A percentile compares a stretch with the other conserved stretches of the same genome.
Evolutionary conservation across 129 eudicot species (phyloP).

Genomic region (Chrysanthemum lavandulifolium): DNA sequence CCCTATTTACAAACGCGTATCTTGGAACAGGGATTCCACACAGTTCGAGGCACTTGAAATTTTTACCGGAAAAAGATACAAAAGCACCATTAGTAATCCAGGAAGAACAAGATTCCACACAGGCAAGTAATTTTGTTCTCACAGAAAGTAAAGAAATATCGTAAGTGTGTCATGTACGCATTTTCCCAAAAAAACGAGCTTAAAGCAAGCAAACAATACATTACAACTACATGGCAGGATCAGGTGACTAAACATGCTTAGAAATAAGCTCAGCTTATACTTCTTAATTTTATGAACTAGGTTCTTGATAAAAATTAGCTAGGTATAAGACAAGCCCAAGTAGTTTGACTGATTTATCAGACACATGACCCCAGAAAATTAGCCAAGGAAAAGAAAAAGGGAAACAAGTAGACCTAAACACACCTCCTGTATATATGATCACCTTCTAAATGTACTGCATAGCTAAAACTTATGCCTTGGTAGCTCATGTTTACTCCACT

Average conservation of each 20-base stretch:
- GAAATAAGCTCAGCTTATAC: neutral
- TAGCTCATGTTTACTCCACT: neutral
- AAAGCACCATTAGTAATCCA: constrained; percentile 5
- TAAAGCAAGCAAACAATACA: no score
- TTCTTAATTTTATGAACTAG: neutral
- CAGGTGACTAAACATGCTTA: no score
- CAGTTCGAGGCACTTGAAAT: constrained; percentile 72
- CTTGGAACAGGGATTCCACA: constrained; percentile 95
- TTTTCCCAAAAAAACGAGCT: no score
- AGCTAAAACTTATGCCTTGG: neutral
- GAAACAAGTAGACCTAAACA: neutral
- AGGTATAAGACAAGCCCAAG: constrained; percentile 2
- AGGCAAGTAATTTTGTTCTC: neutral
- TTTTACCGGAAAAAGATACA: constrained; percentile 16
- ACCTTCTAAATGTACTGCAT: neutral
- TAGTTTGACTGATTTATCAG: neutral
- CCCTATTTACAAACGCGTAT: constrained; percentile 88
- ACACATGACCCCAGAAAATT: constrained; percentile 1
- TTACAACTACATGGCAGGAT: no score
- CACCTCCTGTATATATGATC: neutral
- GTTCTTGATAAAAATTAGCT: neutral
- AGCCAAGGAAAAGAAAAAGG: neutral
- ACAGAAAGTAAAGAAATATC: constrained; percentile 4
- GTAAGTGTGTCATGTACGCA: neutral
- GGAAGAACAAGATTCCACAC: neutral